Base-by-base conservation (phyloP, 768 basidiomycete species). In the Mycena floridula region DNA sequence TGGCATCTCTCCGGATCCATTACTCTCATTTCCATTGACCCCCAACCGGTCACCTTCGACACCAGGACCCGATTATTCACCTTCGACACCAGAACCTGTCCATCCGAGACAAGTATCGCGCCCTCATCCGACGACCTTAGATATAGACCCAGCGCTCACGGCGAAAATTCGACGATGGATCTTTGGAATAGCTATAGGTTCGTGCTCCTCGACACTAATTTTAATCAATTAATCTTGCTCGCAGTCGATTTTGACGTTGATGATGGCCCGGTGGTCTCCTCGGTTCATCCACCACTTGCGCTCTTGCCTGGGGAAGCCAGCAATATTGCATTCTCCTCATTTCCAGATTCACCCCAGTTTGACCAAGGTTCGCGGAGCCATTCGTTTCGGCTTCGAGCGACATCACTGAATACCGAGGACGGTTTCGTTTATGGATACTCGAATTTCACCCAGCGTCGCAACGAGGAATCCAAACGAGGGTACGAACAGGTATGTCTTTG, bases 241-340 rank as follows among this genome's bases (percentile, higher is more conserved):
- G 13, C 48, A 89, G 86, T 91, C 27, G 82, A 93, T 52, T 96
- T 96, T 56, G 92, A 96, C 63, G 61, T 92, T 37, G 92, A 95
- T 51, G 67, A 84, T 39, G 92, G 92, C 3, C 92, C 92, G 7
- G 79, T 85, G 5, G 69, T 95, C 20, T 75, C 78, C 43, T 74
- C 79, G 12, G 60, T 89, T 32, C 84, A 82, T 50, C 87, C 89
- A 3, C 74, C 82, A 1, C 58, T 84, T n/a, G 59, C 70, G 12
- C 62, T 94, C 30, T 73, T 76, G 5, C 74, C 79, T 28, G 65
- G 74, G 0, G 89, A 92, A 57, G 73, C 71, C 25, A 85, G 90
- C 61, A 95, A 92, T 54, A 81, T 96, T 44, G 89, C 92, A 2
- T 97, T 97, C 60, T 89, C 87, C 6, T 81, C 90, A 1, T 92